Evolutionary conservation across 2,329 filamentous ascomycete genomes (phyloP).

Genomic region (Coniella vitis): DNA sequence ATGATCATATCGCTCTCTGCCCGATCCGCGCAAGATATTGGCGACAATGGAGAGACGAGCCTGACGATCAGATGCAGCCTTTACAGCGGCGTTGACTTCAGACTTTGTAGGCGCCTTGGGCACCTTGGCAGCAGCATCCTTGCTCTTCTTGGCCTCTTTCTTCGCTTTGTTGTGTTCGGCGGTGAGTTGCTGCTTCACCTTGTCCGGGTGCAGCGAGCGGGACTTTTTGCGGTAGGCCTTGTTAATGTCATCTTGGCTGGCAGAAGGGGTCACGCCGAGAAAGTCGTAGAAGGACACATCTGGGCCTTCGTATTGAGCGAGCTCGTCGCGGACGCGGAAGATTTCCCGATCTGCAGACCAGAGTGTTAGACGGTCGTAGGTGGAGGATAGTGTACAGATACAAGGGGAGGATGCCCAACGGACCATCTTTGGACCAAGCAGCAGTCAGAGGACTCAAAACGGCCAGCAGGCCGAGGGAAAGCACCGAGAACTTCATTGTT

Average conservation of each 20-base stretch:
- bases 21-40: constrained; percentile 75
- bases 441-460: constrained; percentile 59
- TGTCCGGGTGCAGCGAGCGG: constrained; percentile 82
- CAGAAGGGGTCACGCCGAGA: constrained; percentile 66
- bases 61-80: constrained; percentile 76
- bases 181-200: constrained; percentile 78
- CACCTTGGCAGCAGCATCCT: constrained; percentile 57
- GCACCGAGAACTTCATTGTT: constrained; percentile 65
- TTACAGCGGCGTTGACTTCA: constrained; percentile 72
- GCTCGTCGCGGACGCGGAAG: constrained; percentile 88
- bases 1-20: constrained; percentile 85
- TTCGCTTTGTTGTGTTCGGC: constrained; percentile 56
- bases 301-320: constrained; percentile 65
- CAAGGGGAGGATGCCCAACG: constrained; percentile 20
- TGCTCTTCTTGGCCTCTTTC: constrained; percentile 40
- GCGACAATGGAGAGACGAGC: constrained; percentile 77
- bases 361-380: constrained; percentile 1
- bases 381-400: constrained; percentile 3
- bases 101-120: constrained; percentile 64
- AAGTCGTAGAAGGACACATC: constrained; percentile 93
- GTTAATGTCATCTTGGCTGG: constrained; percentile 80
- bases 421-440: constrained; percentile 85
- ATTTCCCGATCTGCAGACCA: constrained; percentile 77
- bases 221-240: constrained; percentile 91
- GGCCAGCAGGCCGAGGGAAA: constrained; percentile 63